These are phyloP conservation scores for Cladophialophora chaetospira DNA, from an alignment of 2,329 filamentous ascomycete genomes.

Conservation along the genomic window DNA sequence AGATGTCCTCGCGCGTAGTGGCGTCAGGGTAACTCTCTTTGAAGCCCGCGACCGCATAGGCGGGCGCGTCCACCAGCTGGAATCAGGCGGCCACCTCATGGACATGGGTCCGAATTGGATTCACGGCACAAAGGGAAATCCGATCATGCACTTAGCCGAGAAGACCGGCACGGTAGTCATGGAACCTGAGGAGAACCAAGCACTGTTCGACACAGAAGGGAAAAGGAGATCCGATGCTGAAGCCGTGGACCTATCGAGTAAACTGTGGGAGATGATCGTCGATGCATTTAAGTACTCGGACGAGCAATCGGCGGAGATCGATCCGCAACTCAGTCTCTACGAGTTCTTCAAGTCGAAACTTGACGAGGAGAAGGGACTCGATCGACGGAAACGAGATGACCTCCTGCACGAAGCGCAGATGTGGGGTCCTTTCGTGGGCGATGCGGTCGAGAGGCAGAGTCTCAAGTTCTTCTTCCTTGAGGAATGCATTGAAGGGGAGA, in stretches of 20 bases:
- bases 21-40: slow-evolving; percentile 60
- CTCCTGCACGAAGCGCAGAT: slow-evolving; percentile 58
- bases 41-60: slow-evolving; percentile 62
- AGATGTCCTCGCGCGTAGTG: slow-evolving; percentile 58
- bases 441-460: slow-evolving; percentile 60
- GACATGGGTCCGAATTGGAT: slow-evolving; percentile 69
- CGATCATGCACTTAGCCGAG: slow-evolving; percentile 59
- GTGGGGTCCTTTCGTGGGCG: slow-evolving; percentile 67
- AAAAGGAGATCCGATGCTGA: slow-evolving; percentile 41
- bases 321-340: slow-evolving; percentile 54
- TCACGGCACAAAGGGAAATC: slow-evolving; percentile 62
- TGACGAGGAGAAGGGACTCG: slow-evolving; percentile 42
- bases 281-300: slow-evolving; percentile 63
- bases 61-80: slow-evolving; percentile 57
- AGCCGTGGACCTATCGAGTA: slow-evolving; percentile 41
- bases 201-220: slow-evolving; percentile 52
- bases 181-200: slow-evolving; percentile 55
- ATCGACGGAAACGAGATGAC: slow-evolving; percentile 45
- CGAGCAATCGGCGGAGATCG: slow-evolving; percentile 53
- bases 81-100: slow-evolving; percentile 52
- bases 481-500: slow-evolving; percentile 67
- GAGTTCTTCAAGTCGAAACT: slow-evolving; percentile 59
- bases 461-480: slow-evolving; percentile 67
- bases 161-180: slow-evolving; percentile 54
- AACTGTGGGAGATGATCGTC: slow-evolving; percentile 61